Evolutionary conservation across 345 rosid species (phyloP).

Genomic region (Xanthoceras sorbifolium): DNA sequence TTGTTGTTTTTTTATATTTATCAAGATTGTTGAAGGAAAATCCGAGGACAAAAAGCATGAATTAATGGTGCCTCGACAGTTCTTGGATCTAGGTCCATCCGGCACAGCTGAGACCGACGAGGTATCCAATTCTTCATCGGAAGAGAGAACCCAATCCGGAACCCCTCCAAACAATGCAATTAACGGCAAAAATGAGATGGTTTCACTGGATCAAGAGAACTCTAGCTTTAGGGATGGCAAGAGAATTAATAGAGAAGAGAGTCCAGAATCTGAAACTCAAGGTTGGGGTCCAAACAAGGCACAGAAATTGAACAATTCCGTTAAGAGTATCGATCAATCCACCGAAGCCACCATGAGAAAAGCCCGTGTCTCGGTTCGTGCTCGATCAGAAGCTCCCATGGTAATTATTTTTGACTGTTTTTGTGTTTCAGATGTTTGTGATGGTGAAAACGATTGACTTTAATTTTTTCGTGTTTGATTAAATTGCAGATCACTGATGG

Average conservation of each 20-base stretch:
- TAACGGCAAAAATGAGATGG: constrained; percentile 33
- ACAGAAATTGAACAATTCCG: constrained; percentile 39
- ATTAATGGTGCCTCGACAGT: constrained; percentile 56
- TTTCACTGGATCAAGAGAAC: constrained; percentile 34
- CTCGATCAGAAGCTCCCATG: constrained; percentile 98
- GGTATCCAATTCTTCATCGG: constrained; percentile 65
- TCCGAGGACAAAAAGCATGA: constrained; percentile 41
- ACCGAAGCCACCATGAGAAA: constrained; percentile 88
- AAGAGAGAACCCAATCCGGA: constrained; percentile 69
- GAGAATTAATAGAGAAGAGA: constrained; percentile 58
- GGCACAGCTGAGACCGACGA: constrained; percentile 39
- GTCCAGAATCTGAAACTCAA: constrained; percentile 66
- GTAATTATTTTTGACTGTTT: too few relatives aligned
- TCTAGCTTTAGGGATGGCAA: constrained; percentile 42
- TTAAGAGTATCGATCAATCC: constrained; percentile 55
- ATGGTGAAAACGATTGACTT: too few relatives aligned
- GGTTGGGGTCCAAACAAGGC: constrained; percentile 64
- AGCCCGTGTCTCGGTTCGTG: constrained; percentile 98
- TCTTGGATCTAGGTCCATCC: constrained; percentile 60
- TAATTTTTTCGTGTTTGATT: too few relatives aligned
- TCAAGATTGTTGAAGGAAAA: constrained; percentile 48
- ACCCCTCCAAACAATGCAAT: constrained; percentile 35
- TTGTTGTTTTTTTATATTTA: background rate
- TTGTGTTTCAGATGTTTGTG: background rate
- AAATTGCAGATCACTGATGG: constrained; percentile 50